These are phyloP conservation scores for Colletotrichum simmondsii DNA, from an alignment of 2,329 filamentous ascomycete species.

Conservation along the genomic window DNA sequence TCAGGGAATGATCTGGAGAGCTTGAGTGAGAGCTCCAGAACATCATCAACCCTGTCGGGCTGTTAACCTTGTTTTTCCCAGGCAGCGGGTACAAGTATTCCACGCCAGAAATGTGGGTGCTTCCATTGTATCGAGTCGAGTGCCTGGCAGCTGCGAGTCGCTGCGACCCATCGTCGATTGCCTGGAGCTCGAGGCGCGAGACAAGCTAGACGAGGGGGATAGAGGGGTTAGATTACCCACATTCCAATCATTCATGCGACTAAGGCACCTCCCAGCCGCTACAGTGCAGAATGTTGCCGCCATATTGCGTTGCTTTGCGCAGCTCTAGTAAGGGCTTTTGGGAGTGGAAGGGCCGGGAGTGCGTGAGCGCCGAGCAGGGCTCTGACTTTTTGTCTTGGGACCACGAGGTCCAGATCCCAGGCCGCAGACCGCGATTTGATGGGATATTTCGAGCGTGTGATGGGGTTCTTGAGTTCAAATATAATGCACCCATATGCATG, in stretches of 20 bases:
- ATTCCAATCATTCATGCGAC: constrained; percentile 34
- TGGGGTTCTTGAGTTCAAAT: background rate
- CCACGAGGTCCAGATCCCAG: background rate
- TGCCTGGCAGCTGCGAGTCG: constrained; percentile 17
- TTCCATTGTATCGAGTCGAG: constrained; percentile 7
- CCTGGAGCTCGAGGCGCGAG: constrained; percentile 7
- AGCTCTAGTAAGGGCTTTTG: background rate
- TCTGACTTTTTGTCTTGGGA: background rate
- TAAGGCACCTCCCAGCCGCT: constrained; percentile 30
- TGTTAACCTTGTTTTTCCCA: constrained; percentile 16
- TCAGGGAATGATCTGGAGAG: background rate
- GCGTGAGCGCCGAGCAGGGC: constrained; percentile 4
- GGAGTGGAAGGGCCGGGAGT: background rate
- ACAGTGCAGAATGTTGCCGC: constrained; percentile 27
- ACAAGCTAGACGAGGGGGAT: constrained; percentile 19
- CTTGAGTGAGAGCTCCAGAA: background rate
- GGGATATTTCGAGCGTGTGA: background rate
- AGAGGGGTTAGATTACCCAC: constrained; percentile 25
- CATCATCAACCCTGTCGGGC: background rate
- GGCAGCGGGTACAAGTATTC: background rate
- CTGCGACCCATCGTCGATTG: constrained; percentile 30
- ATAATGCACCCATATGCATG: background rate
- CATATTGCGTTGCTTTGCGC: constrained; percentile 31
- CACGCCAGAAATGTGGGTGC: constrained; percentile 1
- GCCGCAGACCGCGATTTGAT: background rate